Percentiles rank a stretch among this genome's conserved stretches.
phyloP scores from a whole-genome alignment of 2,329 filamentous ascomycete genomes.

The Scytalidium lignicola region DNA sequence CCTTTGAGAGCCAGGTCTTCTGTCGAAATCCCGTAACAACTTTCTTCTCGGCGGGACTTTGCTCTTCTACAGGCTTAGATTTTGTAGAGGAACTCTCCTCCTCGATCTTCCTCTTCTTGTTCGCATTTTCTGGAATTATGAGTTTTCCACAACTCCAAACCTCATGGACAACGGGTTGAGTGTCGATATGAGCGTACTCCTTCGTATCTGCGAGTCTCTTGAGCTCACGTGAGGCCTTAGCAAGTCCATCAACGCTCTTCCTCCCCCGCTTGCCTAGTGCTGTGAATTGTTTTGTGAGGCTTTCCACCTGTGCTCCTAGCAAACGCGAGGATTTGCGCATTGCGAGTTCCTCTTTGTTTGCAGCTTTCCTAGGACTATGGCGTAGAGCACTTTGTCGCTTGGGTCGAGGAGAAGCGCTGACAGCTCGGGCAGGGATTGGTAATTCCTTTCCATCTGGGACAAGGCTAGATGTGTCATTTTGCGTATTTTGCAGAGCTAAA shows the following conservation, averaged over 20 bases:
- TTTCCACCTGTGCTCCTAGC: conserved; percentile 37
- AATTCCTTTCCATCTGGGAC: conserved; percentile 40
- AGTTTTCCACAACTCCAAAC: conserved; percentile 63
- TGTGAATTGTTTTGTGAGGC: conserved; percentile 42
- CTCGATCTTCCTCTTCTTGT: conserved; percentile 29
- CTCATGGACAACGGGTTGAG: conserved; percentile 50
- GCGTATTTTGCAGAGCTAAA: conserved; percentile 16
- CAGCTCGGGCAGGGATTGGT: conserved; percentile 40
- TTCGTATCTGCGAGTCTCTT: conserved; percentile 56
- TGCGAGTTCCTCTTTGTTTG: conserved; percentile 23
- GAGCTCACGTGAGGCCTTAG: conserved; percentile 51
- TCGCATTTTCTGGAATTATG: conserved; percentile 37
- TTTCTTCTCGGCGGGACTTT: conserved; percentile 13
- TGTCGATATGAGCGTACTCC: conserved; percentile 56
- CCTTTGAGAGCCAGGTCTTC: conserved; percentile 64
- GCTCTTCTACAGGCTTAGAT: conserved; percentile 6
- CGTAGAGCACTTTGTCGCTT: conserved; percentile 19
- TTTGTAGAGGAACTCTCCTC: conserved; percentile 27
- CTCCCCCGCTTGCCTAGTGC: conserved; percentile 57
- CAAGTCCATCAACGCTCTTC: conserved; percentile 43
- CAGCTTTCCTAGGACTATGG: conserved; percentile 24
- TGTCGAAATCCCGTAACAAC: conserved; percentile 29
- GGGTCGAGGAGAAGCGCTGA: conserved; percentile 32
- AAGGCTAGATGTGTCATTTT: conserved; percentile 22
- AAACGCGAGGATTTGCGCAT: conserved; percentile 35